phyloP scores from a whole-genome alignment of 106 monocot genomes.

The Apostasia shenzhenica region DNA sequence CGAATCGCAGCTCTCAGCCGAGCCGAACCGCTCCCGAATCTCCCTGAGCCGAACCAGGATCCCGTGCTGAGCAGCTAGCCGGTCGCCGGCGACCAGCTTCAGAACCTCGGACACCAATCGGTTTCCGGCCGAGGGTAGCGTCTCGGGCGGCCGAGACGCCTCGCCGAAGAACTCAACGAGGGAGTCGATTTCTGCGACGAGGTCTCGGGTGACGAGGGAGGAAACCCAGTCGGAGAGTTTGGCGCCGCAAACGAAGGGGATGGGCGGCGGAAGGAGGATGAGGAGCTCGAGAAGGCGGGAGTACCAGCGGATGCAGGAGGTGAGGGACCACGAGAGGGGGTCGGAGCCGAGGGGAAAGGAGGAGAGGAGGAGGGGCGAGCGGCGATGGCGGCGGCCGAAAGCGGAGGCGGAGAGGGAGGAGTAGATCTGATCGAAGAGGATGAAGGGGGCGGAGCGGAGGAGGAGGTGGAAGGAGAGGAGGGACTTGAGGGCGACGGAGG shows the following conservation, averaged over 20 bases:
- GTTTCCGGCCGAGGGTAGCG: slow-evolving; percentile 3
- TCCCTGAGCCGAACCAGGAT: slow-evolving; percentile 26
- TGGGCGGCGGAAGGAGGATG: neutral
- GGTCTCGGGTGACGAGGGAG: slow-evolving; percentile 19
- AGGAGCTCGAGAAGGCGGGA: slow-evolving; percentile 48
- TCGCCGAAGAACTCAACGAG: slow-evolving; percentile 15
- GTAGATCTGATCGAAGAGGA: slow-evolving; percentile 32
- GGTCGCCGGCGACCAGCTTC: slow-evolving; percentile 22
- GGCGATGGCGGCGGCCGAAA: slow-evolving; percentile 23
- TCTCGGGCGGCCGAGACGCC: slow-evolving; percentile 11
- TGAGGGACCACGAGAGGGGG: slow-evolving; percentile 15
- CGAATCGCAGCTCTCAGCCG: slow-evolving; percentile 24
- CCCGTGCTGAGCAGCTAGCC: slow-evolving; percentile 10
- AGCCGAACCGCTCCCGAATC: slow-evolving; percentile 23
- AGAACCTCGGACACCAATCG: slow-evolving; percentile 12
- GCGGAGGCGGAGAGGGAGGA: slow-evolving; percentile 20
- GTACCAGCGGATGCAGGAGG: slow-evolving; percentile 42
- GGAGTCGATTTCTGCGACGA: slow-evolving; percentile 26
- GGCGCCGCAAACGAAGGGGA: neutral
- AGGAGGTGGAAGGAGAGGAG: slow-evolving; percentile 43
- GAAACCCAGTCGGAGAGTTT: slow-evolving; percentile 10
- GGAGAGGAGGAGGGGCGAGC: slow-evolving; percentile 7
- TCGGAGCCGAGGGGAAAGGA: slow-evolving; percentile 22
- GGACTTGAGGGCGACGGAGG: slow-evolving; percentile 52
- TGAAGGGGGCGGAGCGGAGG: slow-evolving; percentile 33